Base-by-base conservation (phyloP, 495 filamentous ascomycete genomes). In the Trichoderma parareesei region DNA sequence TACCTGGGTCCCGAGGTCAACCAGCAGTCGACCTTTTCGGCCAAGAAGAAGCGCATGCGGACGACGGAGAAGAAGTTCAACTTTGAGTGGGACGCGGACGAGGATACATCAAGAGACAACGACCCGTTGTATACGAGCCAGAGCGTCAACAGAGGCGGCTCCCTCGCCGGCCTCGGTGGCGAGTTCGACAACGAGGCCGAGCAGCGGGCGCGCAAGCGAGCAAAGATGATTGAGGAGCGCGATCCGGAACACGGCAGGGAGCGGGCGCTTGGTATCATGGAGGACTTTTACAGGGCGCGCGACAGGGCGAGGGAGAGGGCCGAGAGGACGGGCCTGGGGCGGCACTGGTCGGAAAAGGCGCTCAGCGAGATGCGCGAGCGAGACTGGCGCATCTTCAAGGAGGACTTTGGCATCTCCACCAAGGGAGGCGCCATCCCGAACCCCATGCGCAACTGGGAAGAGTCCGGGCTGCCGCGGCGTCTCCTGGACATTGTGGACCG, bases 301-400 rank as follows among this genome's bases (percentile, higher is more conserved):
- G 60, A 27, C 42, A 42, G 41, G 16, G 46, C 59, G 16, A 80
- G 79, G 68, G 89, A 97, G 78, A 82, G 89, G 60, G 77, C 87
- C 61, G 86, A 87, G 67, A 91, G 96, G 69, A 91, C 92, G 65
- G 77, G 72, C 11, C 81, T 88, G 59, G 85, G 88, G 7, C 94
- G 94, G 78, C 95, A 99, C 75, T 99, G 95, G 95, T 95, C 90
- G 59, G 92, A 98, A 76, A 99, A 99, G 85, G 87, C 82, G 66
- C 75, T 99, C 69, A 90, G 94, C 16, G 89, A 94, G 69, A 99
- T 99, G 94, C 90, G 92, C 68, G 93, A 98, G 79, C 82, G 94
- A 71, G 94, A 99, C 73, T 99, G 95, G 95, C 90, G 94, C 72
- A 98, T 99, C 69, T 97, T 99, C 83, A 98, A 98, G 79, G 95